Evolutionary conservation across 305 asterid genomes (phyloP).

Genomic region (Vinca major): DNA sequence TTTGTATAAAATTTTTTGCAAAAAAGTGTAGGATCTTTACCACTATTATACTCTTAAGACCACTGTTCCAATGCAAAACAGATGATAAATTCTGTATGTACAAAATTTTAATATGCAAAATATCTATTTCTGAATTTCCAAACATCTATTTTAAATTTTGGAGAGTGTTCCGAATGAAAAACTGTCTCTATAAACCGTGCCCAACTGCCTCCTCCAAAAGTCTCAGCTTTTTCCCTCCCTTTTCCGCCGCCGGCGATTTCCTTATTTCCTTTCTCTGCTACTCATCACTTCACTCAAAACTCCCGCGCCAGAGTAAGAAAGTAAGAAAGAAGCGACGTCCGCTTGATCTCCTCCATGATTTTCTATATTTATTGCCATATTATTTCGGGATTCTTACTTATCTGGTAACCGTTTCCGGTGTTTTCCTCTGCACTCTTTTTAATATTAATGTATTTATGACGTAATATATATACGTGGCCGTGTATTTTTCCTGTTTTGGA

Average conservation of each 20-base stretch:
- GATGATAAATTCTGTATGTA: too few species aligned
- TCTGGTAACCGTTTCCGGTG: constrained; percentile 15
- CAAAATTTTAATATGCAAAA: too few species aligned
- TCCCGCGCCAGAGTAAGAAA: background rate
- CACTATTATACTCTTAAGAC: too few species aligned
- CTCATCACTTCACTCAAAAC: too few species aligned
- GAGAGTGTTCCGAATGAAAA: too few species aligned
- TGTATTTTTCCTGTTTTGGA: background rate
- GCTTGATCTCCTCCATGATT: background rate
- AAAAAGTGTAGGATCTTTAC: too few species aligned
- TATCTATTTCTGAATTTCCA: too few species aligned
- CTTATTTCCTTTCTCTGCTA: constrained; percentile 14
- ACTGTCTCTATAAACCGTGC: background rate
- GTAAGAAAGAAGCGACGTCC: constrained; percentile 23
- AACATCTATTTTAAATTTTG: too few species aligned
- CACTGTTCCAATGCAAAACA: too few species aligned
- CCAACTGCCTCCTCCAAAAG: background rate
- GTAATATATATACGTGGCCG: background rate
- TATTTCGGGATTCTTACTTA: constrained; percentile 35
- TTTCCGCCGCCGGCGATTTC: constrained; percentile 1
- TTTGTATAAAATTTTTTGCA: too few species aligned
- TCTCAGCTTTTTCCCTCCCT: constrained; percentile 2
- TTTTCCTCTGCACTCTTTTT: background rate
- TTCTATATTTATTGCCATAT: background rate
- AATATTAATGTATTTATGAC: background rate